These are phyloP conservation scores for Cladosporium sp. DNA, from an alignment of 2,329 filamentous ascomycete genomes.

Conservation along the genomic window DNA sequence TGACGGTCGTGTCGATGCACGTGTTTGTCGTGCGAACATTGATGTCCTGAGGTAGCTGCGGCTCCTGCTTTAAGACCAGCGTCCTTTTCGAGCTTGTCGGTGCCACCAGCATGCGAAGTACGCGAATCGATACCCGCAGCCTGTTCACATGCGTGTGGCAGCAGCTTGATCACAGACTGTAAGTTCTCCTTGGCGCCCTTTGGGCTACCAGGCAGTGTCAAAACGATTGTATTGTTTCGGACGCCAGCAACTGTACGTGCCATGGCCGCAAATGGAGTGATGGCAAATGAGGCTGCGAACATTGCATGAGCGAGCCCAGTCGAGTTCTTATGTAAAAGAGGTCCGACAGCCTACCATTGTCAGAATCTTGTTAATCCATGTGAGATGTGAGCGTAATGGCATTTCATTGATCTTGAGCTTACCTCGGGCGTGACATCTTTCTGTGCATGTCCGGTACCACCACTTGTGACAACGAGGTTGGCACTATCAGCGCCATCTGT, in stretches of 20 bases:
- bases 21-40: not conserved
- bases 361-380: slow-evolving; percentile 1
- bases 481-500: slow-evolving; percentile 61
- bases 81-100: slow-evolving; percentile 81
- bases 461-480: slow-evolving; percentile 84
- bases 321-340: slow-evolving; percentile 80
- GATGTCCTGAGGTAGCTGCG: slow-evolving; percentile 19
- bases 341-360: slow-evolving; percentile 66
- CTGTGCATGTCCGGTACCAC: slow-evolving; percentile 88
- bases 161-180: slow-evolving; percentile 80
- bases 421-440: slow-evolving; percentile 89
- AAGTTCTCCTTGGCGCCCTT: slow-evolving; percentile 96
- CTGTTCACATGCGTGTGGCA: slow-evolving; percentile 93
- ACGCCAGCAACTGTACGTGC: slow-evolving; percentile 89
- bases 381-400: not conserved
- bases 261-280: slow-evolving; percentile 98
- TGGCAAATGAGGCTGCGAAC: slow-evolving; percentile 77
- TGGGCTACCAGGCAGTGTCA: slow-evolving; percentile 90
- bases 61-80: slow-evolving; percentile 60
- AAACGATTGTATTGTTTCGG: slow-evolving; percentile 75
- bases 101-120: slow-evolving; percentile 74
- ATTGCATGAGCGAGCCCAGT: slow-evolving; percentile 93
- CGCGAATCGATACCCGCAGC: slow-evolving; percentile 82
- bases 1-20: slow-evolving; percentile 43
- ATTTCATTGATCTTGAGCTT: slow-evolving; percentile 3